Evolutionary conservation across 345 rosid species (phyloP).

Genomic region (Barbarea vulgaris): DNA sequence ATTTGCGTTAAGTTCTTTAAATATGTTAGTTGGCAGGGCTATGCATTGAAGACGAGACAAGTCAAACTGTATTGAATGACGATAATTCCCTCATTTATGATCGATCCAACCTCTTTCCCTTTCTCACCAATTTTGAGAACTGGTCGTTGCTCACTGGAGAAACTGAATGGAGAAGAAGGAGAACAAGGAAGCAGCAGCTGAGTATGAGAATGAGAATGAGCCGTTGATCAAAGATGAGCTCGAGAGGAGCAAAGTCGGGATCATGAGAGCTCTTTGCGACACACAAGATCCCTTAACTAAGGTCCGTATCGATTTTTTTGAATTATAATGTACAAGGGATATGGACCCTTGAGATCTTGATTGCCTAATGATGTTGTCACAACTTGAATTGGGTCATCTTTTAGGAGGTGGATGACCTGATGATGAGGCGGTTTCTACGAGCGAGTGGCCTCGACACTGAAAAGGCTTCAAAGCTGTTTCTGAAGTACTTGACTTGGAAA

Average conservation of each 20-base stretch:
- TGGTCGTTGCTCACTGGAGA: slow-evolving; percentile 4
- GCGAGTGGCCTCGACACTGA: slow-evolving; percentile 89
- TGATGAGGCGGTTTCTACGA: slow-evolving; percentile 76
- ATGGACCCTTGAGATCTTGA: neutral
- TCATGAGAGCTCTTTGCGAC: slow-evolving; percentile 76
- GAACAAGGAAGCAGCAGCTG: slow-evolving; percentile 14
- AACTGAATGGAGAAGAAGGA: slow-evolving; percentile 20
- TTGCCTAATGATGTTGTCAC: neutral
- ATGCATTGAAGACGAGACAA: neutral
- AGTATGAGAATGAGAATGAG: slow-evolving; percentile 16
- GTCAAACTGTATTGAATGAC: slow-evolving; percentile 15
- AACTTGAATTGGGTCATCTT: neutral
- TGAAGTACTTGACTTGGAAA: slow-evolving; percentile 77
- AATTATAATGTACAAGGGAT: neutral
- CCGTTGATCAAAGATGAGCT: slow-evolving; percentile 52
- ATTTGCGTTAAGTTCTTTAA: neutral
- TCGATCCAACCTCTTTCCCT: neutral
- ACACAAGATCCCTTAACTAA: slow-evolving; percentile 75
- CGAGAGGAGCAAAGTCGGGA: slow-evolving; percentile 70
- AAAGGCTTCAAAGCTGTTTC: slow-evolving; percentile 70
- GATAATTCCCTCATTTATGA: neutral
- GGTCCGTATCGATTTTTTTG: slow-evolving; percentile 39
- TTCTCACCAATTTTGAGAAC: slow-evolving; percentile 18
- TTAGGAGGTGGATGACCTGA: slow-evolving; percentile 78
- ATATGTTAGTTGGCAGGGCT: neutral